These are phyloP conservation scores for Rubroshorea leprosula DNA, from an alignment of 345 rosid species.

Conservation along the genomic window DNA sequence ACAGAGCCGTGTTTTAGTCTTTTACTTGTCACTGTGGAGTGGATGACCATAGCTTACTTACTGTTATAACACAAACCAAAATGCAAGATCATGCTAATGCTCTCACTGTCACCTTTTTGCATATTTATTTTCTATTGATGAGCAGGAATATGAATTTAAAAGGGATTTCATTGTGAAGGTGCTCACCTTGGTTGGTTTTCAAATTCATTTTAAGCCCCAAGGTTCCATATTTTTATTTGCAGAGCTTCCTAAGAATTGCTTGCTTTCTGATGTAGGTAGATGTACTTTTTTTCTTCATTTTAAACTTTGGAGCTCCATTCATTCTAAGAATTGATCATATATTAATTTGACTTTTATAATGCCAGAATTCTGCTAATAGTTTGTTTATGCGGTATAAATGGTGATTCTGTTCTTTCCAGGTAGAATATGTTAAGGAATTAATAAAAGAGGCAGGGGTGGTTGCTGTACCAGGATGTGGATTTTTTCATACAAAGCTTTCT, in stretches of 20 bases:
- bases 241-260: constrained; percentile 41
- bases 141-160: constrained; percentile 44
- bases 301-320: background rate
- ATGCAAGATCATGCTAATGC: background rate
- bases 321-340: background rate
- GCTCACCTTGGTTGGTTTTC: constrained; percentile 38
- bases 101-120: background rate
- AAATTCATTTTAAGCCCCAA: constrained; percentile 44
- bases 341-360: background rate
- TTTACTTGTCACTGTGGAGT: constrained; percentile 1
- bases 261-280: constrained; percentile 38
- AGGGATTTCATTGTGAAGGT: constrained; percentile 38
- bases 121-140: constrained; percentile 6
- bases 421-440: constrained; percentile 39
- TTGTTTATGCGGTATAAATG: background rate
- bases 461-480: constrained; percentile 54
- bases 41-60: no score
- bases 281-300: constrained; percentile 3
- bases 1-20: background rate
- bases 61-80: background rate
- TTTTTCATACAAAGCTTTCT: constrained; percentile 27
- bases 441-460: constrained; percentile 49
- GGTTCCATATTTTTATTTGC: constrained; percentile 49
- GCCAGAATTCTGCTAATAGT: background rate
- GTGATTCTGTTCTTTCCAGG: constrained; percentile 19